These are phyloP conservation scores for Entomophthora muscae DNA, from an alignment of 371 early-diverging fungal genomes.

Conservation along the genomic window DNA sequence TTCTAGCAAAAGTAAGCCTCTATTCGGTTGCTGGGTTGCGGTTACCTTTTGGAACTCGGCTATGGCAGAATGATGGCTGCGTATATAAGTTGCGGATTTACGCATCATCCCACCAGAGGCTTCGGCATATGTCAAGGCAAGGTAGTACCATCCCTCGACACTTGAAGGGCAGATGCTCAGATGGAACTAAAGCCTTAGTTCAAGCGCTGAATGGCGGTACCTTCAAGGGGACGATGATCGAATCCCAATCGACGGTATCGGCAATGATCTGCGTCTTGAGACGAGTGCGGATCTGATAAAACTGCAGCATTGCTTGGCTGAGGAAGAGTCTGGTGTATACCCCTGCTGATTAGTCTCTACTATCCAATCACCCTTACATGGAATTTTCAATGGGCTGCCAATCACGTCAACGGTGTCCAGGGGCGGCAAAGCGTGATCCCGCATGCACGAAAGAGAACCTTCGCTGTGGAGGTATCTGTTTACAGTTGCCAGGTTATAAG, in stretches of 20 bases:
- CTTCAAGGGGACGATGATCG: not conserved
- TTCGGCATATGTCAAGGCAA: not conserved
- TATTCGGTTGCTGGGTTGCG: not conserved
- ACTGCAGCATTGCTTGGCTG: not conserved
- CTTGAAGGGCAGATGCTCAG: not conserved
- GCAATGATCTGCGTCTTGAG: not conserved
- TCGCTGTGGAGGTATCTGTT: not conserved
- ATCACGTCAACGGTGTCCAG: not conserved
- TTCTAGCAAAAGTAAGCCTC: no score
- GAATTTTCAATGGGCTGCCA: not conserved
- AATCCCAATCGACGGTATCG: not conserved
- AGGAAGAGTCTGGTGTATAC: not conserved
- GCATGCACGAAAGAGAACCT: not conserved
- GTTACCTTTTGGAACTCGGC: not conserved
- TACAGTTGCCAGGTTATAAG: not conserved
- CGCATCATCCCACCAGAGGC: not conserved
- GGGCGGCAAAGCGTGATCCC: not conserved
- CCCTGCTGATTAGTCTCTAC: not conserved
- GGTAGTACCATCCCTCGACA: not conserved
- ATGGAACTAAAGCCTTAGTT: not conserved
- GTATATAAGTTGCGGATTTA: not conserved
- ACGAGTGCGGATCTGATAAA: not conserved
- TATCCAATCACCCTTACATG: not conserved
- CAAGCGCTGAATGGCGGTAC: not conserved
- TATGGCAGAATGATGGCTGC: not conserved